A percentile compares a stretch with the other conserved stretches of the same genome.
Conservation (phyloP, 2,329 filamentous ascomycete species). For the Massarina eburnea region DNA sequence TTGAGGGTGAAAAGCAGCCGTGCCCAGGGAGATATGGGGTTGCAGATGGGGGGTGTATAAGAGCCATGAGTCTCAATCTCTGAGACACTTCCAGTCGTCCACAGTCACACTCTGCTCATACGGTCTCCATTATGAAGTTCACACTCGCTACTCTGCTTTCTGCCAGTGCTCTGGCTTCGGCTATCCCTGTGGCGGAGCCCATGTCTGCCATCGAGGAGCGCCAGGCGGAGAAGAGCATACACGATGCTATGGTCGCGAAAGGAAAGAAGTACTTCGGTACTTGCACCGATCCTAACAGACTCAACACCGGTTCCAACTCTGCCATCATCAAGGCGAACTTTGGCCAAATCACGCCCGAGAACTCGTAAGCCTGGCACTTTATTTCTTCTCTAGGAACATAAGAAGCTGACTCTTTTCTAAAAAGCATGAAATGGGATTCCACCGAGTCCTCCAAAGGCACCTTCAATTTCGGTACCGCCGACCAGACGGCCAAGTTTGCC, state of each 20-base stretch:
- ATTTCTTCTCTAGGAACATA: no score
- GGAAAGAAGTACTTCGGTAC: slow-evolving; percentile 70
- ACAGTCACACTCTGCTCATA: slow-evolving; percentile 2
- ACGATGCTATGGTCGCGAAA: slow-evolving; percentile 60
- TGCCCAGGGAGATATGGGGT: neutral
- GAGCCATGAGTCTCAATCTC: neutral
- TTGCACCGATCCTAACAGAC: slow-evolving; percentile 57
- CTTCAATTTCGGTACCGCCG: slow-evolving; percentile 57
- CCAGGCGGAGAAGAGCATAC: slow-evolving; percentile 51
- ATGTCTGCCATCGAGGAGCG: slow-evolving; percentile 30
- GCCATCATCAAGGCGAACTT: slow-evolving; percentile 65
- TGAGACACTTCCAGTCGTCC: no score
- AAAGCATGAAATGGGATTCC: slow-evolving; percentile 70
- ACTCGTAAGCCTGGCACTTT: slow-evolving; percentile 43
- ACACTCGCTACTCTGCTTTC: slow-evolving; percentile 30
- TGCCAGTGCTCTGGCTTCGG: slow-evolving; percentile 29
- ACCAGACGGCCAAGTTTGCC: slow-evolving; percentile 60
- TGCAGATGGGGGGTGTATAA: slow-evolving; percentile 2
- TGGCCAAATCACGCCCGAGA: slow-evolving; percentile 67
- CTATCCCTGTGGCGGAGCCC: slow-evolving; percentile 32
- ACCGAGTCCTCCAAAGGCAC: slow-evolving; percentile 48
- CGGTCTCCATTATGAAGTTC: slow-evolving; percentile 32
- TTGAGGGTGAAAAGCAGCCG: neutral
- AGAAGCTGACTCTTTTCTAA: neutral
- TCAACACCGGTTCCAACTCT: slow-evolving; percentile 55